phyloP scores from a whole-genome alignment of 2,329 filamentous ascomycete genomes.

The Penicillium crustosum region DNA sequence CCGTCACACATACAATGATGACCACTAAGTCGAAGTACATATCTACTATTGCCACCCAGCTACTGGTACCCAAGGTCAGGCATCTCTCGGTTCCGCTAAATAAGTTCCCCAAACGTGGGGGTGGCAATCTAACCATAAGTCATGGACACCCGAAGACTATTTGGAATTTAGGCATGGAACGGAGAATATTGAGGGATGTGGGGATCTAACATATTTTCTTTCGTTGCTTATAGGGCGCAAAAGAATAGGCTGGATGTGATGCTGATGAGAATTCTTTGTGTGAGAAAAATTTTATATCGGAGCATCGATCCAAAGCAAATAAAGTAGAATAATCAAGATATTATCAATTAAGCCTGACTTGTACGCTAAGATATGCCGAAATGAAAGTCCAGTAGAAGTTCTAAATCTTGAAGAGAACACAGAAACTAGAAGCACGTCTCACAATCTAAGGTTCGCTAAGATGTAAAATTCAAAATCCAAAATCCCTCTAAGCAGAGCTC shows the following conservation, averaged over 20 bases:
- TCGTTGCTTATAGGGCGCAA: neutral
- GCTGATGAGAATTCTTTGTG: too few species aligned
- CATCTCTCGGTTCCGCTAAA: neutral
- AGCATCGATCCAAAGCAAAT: neutral
- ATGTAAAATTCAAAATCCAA: neutral
- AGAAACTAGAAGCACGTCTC: neutral
- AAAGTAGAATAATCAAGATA: neutral
- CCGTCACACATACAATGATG: neutral
- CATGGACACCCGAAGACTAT: neutral
- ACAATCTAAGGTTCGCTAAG: neutral
- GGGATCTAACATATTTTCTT: neutral
- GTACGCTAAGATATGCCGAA: neutral
- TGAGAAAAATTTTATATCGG: neutral
- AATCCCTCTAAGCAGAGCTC: neutral
- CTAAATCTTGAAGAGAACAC: neutral
- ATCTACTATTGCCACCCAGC: neutral
- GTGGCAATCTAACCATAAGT: neutral
- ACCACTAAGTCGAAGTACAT: neutral
- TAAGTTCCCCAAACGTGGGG: neutral
- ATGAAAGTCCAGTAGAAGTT: neutral
- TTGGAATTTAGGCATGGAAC: neutral
- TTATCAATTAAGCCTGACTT: neutral
- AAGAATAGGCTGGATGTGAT: too few species aligned
- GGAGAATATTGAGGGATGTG: neutral
- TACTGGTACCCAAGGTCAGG: neutral